Evolutionary conservation across 176 grass and related monocot genomes (phyloP).

Genomic region (Juncus effusus): DNA sequence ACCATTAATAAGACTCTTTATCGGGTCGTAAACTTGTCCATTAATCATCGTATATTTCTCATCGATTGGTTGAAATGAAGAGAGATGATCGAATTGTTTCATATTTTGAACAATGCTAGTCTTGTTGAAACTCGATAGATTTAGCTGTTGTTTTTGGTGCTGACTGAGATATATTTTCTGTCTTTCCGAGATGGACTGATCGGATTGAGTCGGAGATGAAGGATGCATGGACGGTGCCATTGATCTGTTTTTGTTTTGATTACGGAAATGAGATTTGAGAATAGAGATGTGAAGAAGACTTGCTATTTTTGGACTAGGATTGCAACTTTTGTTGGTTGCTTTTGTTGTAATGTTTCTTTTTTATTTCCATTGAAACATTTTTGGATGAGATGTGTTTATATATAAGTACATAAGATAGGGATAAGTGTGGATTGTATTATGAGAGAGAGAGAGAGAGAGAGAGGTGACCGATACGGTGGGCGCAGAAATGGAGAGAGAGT

Average conservation of each 20-base stretch:
- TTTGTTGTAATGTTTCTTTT: neutral
- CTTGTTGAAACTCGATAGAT: slow-evolving; percentile 30
- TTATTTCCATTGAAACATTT: slow-evolving; percentile 12
- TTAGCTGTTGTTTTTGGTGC: slow-evolving; percentile 22
- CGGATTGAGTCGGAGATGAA: slow-evolving; percentile 18
- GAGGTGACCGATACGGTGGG: slow-evolving; percentile 8
- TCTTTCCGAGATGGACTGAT: slow-evolving; percentile 35
- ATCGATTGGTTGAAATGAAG: slow-evolving; percentile 12
- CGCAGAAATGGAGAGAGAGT: slow-evolving; percentile 1
- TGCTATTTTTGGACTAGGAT: slow-evolving; percentile 1
- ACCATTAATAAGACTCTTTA: slow-evolving; percentile 22
- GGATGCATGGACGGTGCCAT: slow-evolving; percentile 52
- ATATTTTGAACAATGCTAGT: neutral
- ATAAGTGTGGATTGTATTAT: slow-evolving; percentile 15
- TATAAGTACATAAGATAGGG: slow-evolving; percentile 6
- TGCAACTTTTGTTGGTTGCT: neutral
- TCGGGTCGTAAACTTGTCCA: neutral
- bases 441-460: slow-evolving; percentile 16
- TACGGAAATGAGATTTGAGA: neutral
- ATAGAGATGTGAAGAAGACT: neutral
- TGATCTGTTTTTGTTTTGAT: neutral
- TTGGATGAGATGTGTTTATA: slow-evolving; percentile 15
- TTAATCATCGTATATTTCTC: neutral
- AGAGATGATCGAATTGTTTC: neutral
- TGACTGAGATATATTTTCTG: slow-evolving; percentile 26